Evolutionary conservation across 164 flowering plant genomes (phyloP).

Genomic region (Tetrastigma voinierianum): DNA sequence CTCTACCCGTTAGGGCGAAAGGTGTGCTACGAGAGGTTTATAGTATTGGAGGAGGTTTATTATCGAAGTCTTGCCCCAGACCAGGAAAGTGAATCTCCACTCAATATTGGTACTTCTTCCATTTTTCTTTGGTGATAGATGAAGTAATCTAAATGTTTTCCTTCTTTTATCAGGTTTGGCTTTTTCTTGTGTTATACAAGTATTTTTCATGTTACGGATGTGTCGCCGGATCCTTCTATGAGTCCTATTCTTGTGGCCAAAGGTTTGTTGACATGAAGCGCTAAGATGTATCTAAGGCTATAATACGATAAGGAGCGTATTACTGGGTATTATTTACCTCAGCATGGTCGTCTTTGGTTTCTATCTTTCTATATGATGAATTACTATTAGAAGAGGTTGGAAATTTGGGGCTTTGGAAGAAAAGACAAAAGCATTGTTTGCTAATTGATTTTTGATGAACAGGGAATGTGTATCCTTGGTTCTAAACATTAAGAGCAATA

Average conservation of each 20-base stretch:
- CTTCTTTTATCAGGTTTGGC: background rate
- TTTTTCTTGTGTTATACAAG: background rate
- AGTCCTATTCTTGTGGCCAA: constrained; percentile 49
- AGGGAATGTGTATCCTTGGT: too few species aligned
- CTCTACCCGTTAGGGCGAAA: constrained; percentile 13
- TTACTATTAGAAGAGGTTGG: too few species aligned
- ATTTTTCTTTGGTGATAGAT: background rate
- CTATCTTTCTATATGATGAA: too few species aligned
- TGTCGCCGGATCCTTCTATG: constrained; percentile 72
- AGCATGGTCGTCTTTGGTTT: too few species aligned
- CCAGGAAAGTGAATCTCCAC: constrained; percentile 77
- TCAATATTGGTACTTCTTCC: constrained; percentile 58
- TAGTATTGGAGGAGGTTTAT: constrained; percentile 80
- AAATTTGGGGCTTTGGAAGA: too few species aligned
- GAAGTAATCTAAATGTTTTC: background rate
- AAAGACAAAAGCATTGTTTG: too few species aligned
- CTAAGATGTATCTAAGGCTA: constrained; percentile 26
- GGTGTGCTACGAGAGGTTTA: constrained; percentile 54
- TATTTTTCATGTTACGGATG: constrained; percentile 41
- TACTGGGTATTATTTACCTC: constrained; percentile 14
- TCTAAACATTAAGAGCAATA: too few species aligned
- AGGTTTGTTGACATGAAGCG: constrained; percentile 44
- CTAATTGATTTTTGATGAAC: too few species aligned
- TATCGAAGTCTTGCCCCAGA: constrained; percentile 80
- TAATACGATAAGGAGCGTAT: too few species aligned